Evolutionary conservation across 192 early-diverging fungal species (phyloP).

Genomic region (Coemansia sp.): DNA sequence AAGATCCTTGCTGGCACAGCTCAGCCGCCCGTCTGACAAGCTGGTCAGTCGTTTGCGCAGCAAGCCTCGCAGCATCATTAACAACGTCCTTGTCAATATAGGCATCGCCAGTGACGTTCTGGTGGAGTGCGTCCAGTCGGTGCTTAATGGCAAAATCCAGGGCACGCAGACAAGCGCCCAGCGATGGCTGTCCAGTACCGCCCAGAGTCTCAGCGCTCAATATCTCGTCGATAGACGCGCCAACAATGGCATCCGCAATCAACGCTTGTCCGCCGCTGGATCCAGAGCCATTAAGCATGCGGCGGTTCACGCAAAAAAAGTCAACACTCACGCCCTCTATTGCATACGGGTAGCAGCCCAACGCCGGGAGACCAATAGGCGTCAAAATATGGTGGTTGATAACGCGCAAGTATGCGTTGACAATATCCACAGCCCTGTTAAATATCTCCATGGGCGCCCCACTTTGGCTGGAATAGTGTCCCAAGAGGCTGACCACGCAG

Average conservation of each 20-base stretch:
- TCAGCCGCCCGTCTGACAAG: conserved; percentile 12
- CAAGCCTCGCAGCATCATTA: not conserved
- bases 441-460: conserved; percentile 14
- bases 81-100: conserved; percentile 23
- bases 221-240: conserved; percentile 29
- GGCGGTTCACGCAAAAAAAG: conserved; percentile 21
- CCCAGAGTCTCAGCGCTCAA: not conserved
- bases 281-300: not conserved
- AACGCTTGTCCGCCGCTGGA: not conserved
- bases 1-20: conserved; percentile 15
- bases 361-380: not conserved
- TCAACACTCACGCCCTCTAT: not conserved
- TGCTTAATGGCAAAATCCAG: conserved; percentile 39
- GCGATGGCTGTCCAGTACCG: conserved; percentile 5
- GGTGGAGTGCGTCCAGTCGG: conserved; percentile 30
- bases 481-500: conserved; percentile 18
- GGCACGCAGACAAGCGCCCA: conserved; percentile 31
- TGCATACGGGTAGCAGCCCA: conserved; percentile 11
- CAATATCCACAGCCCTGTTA: conserved; percentile 27
- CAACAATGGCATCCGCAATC: conserved; percentile 16
- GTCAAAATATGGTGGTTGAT: conserved; percentile 22
- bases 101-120: conserved; percentile 8
- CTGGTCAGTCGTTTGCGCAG: conserved; percentile 11
- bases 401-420: conserved; percentile 22
- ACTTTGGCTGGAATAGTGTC: not conserved